Conservation (phyloP, 2,329 filamentous ascomycete genomes). For the Chaetomiaceae sp. region DNA sequence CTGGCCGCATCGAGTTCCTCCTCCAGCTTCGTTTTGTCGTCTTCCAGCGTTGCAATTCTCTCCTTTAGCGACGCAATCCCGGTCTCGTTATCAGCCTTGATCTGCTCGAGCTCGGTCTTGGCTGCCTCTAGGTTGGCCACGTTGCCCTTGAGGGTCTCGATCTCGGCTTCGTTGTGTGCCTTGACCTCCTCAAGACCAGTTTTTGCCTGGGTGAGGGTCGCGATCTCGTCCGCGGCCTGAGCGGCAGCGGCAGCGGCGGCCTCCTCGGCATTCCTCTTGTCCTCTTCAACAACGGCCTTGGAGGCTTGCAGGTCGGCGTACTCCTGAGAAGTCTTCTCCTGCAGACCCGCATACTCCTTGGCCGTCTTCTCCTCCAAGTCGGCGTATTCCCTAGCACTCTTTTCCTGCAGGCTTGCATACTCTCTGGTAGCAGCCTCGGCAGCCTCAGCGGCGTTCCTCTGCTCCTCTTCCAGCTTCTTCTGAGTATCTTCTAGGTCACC, state of each 20-base stretch:
- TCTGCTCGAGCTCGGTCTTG: conserved; percentile 17
- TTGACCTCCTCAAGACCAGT: conserved; percentile 21
- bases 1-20: conserved; percentile 20
- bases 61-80: conserved; percentile 22
- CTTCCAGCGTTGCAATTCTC: conserved; percentile 16
- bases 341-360: conserved; percentile 16
- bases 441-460: conserved; percentile 15
- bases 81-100: conserved; percentile 19
- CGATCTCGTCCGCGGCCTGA: conserved; percentile 19
- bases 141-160: conserved; percentile 18
- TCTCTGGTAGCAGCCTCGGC: conserved; percentile 18
- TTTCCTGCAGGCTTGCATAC: conserved; percentile 4
- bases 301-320: conserved; percentile 19
- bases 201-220: conserved; percentile 17
- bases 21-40: conserved; percentile 22
- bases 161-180: conserved; percentile 22
- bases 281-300: conserved; percentile 21
- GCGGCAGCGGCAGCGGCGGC: conserved; percentile 21
- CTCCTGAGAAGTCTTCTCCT: conserved; percentile 13
- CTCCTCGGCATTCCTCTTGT: conserved; percentile 18
- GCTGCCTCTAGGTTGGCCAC: conserved; percentile 16
- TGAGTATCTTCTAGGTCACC: conserved; percentile 21
- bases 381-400: conserved; percentile 13
- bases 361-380: conserved; percentile 9
- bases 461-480: conserved; percentile 17